Base-by-base conservation (phyloP, 2,329 filamentous ascomycete genomes). In the Aspergillus sp. region DNA sequence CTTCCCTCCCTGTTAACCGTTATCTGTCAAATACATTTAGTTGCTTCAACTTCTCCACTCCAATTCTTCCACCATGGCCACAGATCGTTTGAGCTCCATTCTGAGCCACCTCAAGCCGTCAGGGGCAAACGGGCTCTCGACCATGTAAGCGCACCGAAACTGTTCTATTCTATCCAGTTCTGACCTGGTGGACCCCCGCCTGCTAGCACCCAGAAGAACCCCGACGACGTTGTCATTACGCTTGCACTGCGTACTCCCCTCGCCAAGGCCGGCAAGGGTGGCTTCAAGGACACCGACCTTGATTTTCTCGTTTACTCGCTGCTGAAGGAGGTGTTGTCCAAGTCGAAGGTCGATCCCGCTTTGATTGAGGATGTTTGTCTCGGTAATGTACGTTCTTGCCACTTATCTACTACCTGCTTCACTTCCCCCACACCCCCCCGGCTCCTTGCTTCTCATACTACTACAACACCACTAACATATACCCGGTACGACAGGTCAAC, bases 191-290 rank as follows among this genome's bases (percentile, higher is more conserved):
- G 11, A 32, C 16, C 4, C 24, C 24, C 24, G 24, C 24, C 24
- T 31, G 3, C 14, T 45, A 96, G 92, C 73, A 92, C 91, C 59
- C 87, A 91, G 69, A 93, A 98, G 83, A 96, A 96, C 77, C 87
- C 93, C 67, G 94, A 98, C 75, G 95, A 99, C 81, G 85, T 99
- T 56, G 95, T 99, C 75, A 96, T 98, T 73, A 99, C 95, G 7
- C 86, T 96, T 59, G 94, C 94, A 29, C 82, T 93, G 70, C 90
- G 95, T 58, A 97, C 94, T 29, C 92, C 95, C 0, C 84, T 99
- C 63, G 84, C 89, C 73, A 98, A 97, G 81, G 92, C 86, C 55
- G 84, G 84, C 75, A 97, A 96, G 84, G 94, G 95, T 66, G 92
- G 92, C 47, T 90, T 99, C 83, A 98, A 97, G 82, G 94, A 99